These are phyloP conservation scores for Trametes sanguinea DNA, from an alignment of 768 basidiomycete species.

Conservation along the genomic window DNA sequence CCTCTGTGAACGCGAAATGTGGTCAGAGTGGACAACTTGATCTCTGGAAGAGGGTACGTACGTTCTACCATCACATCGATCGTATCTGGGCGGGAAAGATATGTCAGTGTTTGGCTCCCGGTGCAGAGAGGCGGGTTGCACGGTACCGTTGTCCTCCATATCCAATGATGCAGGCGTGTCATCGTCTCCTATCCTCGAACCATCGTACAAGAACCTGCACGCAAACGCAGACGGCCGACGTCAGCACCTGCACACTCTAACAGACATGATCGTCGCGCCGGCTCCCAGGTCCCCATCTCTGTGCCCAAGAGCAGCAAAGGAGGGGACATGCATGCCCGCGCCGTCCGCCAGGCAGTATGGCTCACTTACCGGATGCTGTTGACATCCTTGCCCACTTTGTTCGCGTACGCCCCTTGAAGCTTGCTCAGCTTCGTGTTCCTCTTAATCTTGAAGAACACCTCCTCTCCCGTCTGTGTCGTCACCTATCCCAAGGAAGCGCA, in stretches of 20 bases:
- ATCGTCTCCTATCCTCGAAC: conserved; percentile 79
- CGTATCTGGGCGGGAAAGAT: conserved; percentile 55
- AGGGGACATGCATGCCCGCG: background rate
- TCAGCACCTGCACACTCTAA: background rate
- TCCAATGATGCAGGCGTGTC: conserved; percentile 85
- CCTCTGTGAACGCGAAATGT: conserved; percentile 27
- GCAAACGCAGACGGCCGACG: background rate
- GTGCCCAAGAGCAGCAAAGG: background rate
- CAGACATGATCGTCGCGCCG: background rate
- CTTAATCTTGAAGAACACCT: conserved; percentile 98
- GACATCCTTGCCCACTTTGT: conserved; percentile 90
- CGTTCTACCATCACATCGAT: conserved; percentile 98
- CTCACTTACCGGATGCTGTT: conserved; percentile 75
- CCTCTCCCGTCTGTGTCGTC: conserved; percentile 73
- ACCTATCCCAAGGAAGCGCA: conserved; percentile 48
- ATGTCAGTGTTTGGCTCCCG: background rate
- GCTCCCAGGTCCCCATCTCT: background rate
- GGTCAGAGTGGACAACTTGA: conserved; percentile 5
- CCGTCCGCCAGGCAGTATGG: conserved; percentile 11
- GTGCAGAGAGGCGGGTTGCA: background rate
- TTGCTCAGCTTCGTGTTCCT: conserved; percentile 90
- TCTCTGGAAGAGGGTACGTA: conserved; percentile 43
- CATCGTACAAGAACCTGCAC: conserved; percentile 88
- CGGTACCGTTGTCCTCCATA: conserved; percentile 85
- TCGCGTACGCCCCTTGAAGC: conserved; percentile 89